Conservation (phyloP, 202 grass and related monocot species). For the Dendrocalamus latiflorus region DNA sequence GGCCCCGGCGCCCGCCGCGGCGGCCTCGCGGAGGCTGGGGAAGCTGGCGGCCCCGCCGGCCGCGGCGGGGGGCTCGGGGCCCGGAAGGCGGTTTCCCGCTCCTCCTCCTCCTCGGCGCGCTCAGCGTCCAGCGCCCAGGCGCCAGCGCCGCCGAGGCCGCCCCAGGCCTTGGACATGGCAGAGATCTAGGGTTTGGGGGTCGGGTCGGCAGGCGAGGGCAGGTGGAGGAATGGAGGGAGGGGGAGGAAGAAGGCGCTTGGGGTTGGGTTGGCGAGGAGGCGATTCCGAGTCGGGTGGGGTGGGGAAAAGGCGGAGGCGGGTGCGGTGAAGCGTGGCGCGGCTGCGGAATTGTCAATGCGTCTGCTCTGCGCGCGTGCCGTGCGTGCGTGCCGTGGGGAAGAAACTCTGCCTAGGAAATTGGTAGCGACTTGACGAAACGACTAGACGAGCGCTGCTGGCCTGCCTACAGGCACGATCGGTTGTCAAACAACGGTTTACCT, state of each 20-base stretch:
- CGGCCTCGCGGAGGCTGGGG: constrained; percentile 58
- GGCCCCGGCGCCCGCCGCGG: constrained; percentile 2
- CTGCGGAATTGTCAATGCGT: no score
- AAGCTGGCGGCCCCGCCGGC: constrained; percentile 24
- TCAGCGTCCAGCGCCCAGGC: constrained; percentile 85
- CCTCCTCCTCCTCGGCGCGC: constrained; percentile 62
- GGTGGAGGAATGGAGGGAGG: neutral
- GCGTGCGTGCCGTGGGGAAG: no score
- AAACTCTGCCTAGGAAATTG: no score
- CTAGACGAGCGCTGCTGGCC: no score
- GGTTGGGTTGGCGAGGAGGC: no score
- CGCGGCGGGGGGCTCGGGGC: neutral
- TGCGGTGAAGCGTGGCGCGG: no score
- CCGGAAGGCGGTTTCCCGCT: neutral
- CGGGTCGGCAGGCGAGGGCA: neutral
- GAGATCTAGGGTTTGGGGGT: constrained; percentile 40
- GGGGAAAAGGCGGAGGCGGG: no score
- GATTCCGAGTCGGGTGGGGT: no score
- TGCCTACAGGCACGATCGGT: no score
- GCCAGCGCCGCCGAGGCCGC: constrained; percentile 63
- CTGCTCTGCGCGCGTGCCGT: no score
- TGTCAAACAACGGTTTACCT: no score
- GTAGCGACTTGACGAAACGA: no score
- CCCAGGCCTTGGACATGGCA: constrained; percentile 64
- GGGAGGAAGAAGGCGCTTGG: neutral